A percentile compares a stretch with the other conserved stretches of the same genome.
Conservation (phyloP, 2,329 filamentous ascomycete species). For the Aspergillus niger region DNA sequence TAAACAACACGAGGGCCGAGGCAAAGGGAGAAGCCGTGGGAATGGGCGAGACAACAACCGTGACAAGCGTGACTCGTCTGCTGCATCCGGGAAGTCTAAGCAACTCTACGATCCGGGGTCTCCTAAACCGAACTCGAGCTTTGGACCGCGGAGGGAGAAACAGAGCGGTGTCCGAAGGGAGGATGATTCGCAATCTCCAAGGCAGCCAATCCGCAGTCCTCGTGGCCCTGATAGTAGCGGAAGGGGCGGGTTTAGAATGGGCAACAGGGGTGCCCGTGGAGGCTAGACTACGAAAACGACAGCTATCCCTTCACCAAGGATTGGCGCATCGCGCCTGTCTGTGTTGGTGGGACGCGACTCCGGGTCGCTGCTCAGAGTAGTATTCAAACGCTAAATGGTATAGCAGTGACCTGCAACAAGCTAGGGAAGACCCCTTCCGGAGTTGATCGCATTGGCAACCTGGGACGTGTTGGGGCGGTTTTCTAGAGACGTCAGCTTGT, state of each 20-base stretch:
- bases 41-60: slow-evolving; percentile 45
- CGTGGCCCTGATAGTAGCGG: slow-evolving; percentile 76
- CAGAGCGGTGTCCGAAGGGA: slow-evolving; percentile 42
- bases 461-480: slow-evolving; percentile 62
- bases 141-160: slow-evolving; percentile 48
- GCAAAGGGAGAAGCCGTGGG: slow-evolving; percentile 54
- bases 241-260: slow-evolving; percentile 76
- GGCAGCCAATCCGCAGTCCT: slow-evolving; percentile 72
- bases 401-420: not conserved
- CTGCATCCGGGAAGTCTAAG: slow-evolving; percentile 40
- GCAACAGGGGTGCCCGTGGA: slow-evolving; percentile 60
- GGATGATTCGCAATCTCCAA: slow-evolving; percentile 30
- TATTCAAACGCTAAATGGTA: not conserved
- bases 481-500: slow-evolving; percentile 41
- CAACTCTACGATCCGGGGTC: slow-evolving; percentile 80
- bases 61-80: slow-evolving; percentile 47
- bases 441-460: slow-evolving; percentile 62
- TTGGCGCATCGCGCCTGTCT: not conserved
- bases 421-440: slow-evolving; percentile 56
- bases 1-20: slow-evolving; percentile 36
- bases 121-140: slow-evolving; percentile 61
- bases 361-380: not conserved
- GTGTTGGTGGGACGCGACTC: not conserved
- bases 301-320: not conserved
- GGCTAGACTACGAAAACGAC: slow-evolving; percentile 26